Base-by-base conservation (phyloP, 352 stramenopile species). In the Phytophthora sansomeana region DNA sequence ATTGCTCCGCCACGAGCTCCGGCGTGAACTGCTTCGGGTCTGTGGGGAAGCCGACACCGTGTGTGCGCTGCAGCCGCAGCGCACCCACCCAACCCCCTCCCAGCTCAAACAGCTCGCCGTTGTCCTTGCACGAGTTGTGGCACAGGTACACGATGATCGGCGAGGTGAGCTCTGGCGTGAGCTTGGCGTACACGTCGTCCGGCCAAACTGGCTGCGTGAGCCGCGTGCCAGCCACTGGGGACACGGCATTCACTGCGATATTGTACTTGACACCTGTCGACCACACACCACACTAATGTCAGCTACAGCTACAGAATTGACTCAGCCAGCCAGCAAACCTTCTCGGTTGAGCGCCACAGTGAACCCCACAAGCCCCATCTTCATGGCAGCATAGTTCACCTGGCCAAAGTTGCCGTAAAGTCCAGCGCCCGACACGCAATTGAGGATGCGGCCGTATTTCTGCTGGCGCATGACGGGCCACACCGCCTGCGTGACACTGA, bases 391-490 rank as follows among this genome's bases (percentile, higher is more conserved):
- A 60, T 93, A 93, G 70, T 93, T 91, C 39, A 80, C 81, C 42
- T 93, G 85, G 3, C 85, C 85, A 58, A 93, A 93, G 64, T 93
- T 90, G 14, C 85, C 85, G 43, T 93, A 93, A 24, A 93, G 63
- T 1, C 85, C 85, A 3, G 81, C 68, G 14, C 76, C 80, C 13
- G 81, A 91, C 56, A 85, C 73, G 52, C 81, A 91, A 63, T 90
- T 89, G 43, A 92, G 71, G 58, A 92, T 89, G 47, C 81, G 80
- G 6, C 84, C 84, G 55, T 90, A 91, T 48, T 85, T 85, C 67
- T 92, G 81, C 33, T 80, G 48, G 21, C 84, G 78, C 84, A 92
- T 91, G 54, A 88, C 70, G 8, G 81, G 67, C 84, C 84, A 92
- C 58, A 80, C 84, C 0, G 84, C 84, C 60, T 88, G 65, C 32